Base-by-base conservation (phyloP, 164 flowering plant genomes). In the Sedum album region DNA sequence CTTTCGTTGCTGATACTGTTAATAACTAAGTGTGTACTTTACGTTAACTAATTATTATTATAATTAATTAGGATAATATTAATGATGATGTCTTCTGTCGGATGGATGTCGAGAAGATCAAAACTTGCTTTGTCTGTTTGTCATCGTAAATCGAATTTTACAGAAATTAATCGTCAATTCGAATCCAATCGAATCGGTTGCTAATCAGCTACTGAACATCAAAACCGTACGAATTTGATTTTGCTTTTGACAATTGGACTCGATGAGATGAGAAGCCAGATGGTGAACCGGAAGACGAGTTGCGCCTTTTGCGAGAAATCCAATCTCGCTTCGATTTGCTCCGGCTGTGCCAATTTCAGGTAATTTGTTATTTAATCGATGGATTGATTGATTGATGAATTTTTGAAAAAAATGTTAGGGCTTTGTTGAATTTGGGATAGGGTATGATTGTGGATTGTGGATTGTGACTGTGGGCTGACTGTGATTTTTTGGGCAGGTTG, bases 261-360 rank as follows among this genome's bases (percentile, higher is more conserved):
- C 20, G 6, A 28, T 55, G 57, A 44, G 66, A 68, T 60, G 70
- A 63, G 44, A n/a, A n/a, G 66, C 20, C 67, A 33, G 25, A 76
- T 20, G 73, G 84, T 79, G 85, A 68, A 73, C 21, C 74, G 81
- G 57, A 84, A 72, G 74, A 33, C 79, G 33, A 79, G 78, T 68
- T 88, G 94, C 66, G 84, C 83, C 18, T 65, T 88, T 18, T 90
- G 97, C 39, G 93, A 90, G 75, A 82, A 74, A 53, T 71, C 85
- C 2, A 85, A 86, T 77, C 85, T 78, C 15, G 79, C 94, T 66
- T 90, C 94, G 1, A 83, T 88, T 55, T 90, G 97, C 67, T 70
- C 82, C 7, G 60, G 25, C 57, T 90, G 97, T 74, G 97, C 84
- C 25, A 88, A 88, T 74, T 84, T 79, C 82, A 87, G 92, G 94